phyloP scores from a whole-genome alignment of 108 stramenopile species.

The Cyclotella choctawhatcheeana region DNA sequence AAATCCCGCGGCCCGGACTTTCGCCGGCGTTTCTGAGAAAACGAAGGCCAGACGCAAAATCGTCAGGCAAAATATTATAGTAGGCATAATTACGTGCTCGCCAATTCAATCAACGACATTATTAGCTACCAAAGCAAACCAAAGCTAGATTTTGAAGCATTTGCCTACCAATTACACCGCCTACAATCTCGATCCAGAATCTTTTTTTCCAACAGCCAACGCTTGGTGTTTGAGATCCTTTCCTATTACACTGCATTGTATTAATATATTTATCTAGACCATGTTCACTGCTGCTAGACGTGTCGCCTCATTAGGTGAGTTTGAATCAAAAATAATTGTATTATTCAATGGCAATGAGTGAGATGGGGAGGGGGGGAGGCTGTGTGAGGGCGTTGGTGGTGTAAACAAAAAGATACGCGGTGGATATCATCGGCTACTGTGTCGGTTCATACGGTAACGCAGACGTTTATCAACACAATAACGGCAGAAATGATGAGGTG shows the following conservation, averaged over 20 bases:
- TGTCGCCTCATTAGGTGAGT: slow-evolving; percentile 78
- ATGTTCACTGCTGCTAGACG: slow-evolving; percentile 86
- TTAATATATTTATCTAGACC: neutral
- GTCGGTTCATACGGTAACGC: neutral
- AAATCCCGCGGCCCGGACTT: too few species aligned
- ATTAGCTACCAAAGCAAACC: too few species aligned
- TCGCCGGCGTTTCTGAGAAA: too few species aligned
- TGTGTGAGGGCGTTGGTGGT: neutral
- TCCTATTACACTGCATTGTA: neutral
- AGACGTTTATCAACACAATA: neutral
- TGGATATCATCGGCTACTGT: neutral
- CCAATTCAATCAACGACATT: too few species aligned
- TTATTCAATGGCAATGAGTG: neutral
- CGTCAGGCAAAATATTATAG: too few species aligned
- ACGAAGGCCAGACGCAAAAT: too few species aligned
- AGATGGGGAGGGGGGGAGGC: neutral
- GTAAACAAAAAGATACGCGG: neutral
- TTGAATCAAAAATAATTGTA: slow-evolving; percentile 9
- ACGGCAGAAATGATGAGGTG: neutral
- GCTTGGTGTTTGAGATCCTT: too few species aligned
- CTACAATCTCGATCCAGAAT: too few species aligned
- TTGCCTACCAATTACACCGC: too few species aligned
- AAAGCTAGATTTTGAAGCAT: too few species aligned
- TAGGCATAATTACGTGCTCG: too few species aligned
- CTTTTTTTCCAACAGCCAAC: slow-evolving; percentile 3